A percentile compares a stretch with the other conserved stretches of the same genome.
These are phyloP conservation scores for Xylariaceae sp. DNA, from an alignment of 2,329 filamentous ascomycete species.

Conservation along the genomic window DNA sequence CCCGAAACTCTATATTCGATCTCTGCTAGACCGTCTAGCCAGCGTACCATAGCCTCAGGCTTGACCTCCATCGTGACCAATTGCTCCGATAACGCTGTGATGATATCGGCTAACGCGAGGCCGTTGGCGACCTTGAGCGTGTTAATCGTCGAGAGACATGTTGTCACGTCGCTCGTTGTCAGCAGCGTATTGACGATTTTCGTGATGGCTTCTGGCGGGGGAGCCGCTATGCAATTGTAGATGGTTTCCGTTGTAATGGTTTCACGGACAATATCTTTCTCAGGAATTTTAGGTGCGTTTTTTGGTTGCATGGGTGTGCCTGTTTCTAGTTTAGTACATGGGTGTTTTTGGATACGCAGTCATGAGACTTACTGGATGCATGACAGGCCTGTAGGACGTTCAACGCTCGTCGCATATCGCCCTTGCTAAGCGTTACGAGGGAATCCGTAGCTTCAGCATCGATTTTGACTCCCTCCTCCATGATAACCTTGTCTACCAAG, in stretches of 20 bases:
- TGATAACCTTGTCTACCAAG: conserved; percentile 87
- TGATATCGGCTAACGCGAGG: conserved; percentile 89
- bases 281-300: conserved; percentile 63
- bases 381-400: conserved; percentile 98
- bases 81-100: conserved; percentile 85
- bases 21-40: conserved; percentile 89
- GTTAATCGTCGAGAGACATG: conserved; percentile 87
- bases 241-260: conserved; percentile 88
- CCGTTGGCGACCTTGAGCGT: conserved; percentile 85
- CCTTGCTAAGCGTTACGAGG: conserved; percentile 86
- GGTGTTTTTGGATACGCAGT: background rate
- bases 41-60: conserved; percentile 84
- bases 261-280: conserved; percentile 75
- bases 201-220: conserved; percentile 85
- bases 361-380: conserved; percentile 74
- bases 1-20: conserved; percentile 91
- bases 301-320: conserved; percentile 71
- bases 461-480: conserved; percentile 86
- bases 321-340: conserved; percentile 39
- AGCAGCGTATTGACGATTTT: conserved; percentile 86
- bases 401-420: conserved; percentile 92
- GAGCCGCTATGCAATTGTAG: conserved; percentile 96
- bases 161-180: conserved; percentile 84
- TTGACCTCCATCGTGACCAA: conserved; percentile 83
- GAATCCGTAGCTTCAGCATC: conserved; percentile 80